Base-by-base conservation (phyloP, 2,329 filamentous ascomycete genomes). In the Fusarium sulawesiense region DNA sequence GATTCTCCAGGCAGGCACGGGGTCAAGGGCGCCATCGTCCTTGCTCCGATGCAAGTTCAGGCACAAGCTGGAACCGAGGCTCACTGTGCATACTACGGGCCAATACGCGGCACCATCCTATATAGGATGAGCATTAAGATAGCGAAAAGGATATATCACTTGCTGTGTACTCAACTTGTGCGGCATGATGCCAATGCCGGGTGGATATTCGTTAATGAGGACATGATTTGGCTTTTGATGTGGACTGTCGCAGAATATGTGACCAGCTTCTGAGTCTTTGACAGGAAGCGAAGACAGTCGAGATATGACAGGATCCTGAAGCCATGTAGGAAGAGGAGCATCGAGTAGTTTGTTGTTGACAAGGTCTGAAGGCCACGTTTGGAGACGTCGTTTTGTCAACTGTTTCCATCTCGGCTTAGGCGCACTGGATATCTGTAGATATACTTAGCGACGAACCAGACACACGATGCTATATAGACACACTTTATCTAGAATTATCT, bases 151-250 rank as follows among this genome's bases (percentile, higher is more conserved):
- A 59, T 44, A 48, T 32, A 53, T 66, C 50, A 57, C 66, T 50
- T 67, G 60, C 62, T 70, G 56, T 76, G 64, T 74, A 81, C 79
- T 79, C 75, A 81, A 78, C 83, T 98, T 96, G 79, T 98, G 95
- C 48, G 94, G 91, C 93, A 98, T 97, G 71, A 98, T 98, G n/a
- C 95, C 95, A 68, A 97, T 88, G 3, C 93, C 93, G 0, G 93
- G 89, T 2, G 86, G 85, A 79, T 98, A 99, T 79, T 98, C 94
- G 76, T 99, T 99, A 73, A 98, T 89, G 40, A 98, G 85, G 47
- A 97, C 93, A 80, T 98, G 96, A 75, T 98, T 99, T 4, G 95
- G 93, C 6, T 83, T 85, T 20, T 83, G 75, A 76, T 98, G 94
- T 7, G 93, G 92, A 53, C 94, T 93, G 21, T 84, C 77, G 20